A percentile compares a stretch with the other conserved stretches of the same genome.
Evolutionary conservation across 805 yeast genomes (phyloP).

Genomic region (Sugiyamaella smithiae): DNA sequence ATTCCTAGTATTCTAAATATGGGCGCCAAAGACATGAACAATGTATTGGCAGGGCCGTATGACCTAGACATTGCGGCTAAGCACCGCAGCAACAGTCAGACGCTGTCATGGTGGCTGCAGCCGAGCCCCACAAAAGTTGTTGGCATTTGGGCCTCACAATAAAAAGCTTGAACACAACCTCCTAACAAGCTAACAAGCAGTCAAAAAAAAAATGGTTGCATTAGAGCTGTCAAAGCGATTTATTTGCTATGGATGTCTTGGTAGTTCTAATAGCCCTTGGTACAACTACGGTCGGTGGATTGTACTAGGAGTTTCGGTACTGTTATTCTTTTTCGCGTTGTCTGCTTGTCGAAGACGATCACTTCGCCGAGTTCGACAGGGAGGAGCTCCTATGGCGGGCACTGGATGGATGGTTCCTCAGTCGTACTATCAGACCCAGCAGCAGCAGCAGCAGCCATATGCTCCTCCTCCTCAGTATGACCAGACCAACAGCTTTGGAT

Average conservation of each 20-base stretch:
- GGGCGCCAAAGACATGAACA: too few species aligned
- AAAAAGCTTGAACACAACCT: neutral
- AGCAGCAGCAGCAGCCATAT: conserved; percentile 32
- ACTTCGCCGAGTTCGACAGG: conserved; percentile 30
- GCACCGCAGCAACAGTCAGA: too few species aligned
- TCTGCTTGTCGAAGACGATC: conserved; percentile 27
- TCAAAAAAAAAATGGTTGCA: neutral
- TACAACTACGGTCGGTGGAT: conserved; percentile 38
- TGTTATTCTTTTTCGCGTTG: conserved; percentile 23
- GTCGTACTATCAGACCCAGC: conserved; percentile 55
- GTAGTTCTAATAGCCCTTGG: conserved; percentile 28
- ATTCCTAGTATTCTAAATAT: too few species aligned
- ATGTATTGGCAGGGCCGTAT: too few species aligned
- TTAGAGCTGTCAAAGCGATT: conserved; percentile 1
- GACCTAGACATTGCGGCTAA: too few species aligned
- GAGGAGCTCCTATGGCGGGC: conserved; percentile 62
- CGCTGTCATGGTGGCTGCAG: neutral
- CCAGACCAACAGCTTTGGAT: neutral
- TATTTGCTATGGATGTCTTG: neutral
- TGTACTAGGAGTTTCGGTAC: conserved; percentile 30
- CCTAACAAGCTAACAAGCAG: neutral
- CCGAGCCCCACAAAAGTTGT: neutral
- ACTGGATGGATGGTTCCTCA: conserved; percentile 91
- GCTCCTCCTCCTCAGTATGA: conserved; percentile 2
- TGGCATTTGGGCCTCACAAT: neutral